phyloP scores from a whole-genome alignment of 169 alveolate species.

The Plasmodium vivax region DNA sequence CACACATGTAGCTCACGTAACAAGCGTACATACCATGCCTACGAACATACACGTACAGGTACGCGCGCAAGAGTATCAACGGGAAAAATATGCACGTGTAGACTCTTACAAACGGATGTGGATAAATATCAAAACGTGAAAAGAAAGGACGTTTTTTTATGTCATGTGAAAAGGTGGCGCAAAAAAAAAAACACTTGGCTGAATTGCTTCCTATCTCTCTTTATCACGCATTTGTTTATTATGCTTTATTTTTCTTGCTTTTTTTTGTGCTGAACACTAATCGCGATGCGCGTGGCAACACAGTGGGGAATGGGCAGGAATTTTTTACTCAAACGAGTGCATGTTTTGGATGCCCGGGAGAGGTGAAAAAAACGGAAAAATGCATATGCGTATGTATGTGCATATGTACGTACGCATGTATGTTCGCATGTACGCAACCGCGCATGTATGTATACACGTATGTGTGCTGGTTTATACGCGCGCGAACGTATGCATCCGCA shows the following conservation, averaged over 20 bases:
- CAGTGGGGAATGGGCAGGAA: background rate
- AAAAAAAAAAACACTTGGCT: background rate
- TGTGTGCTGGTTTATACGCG: background rate
- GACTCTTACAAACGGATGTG: background rate
- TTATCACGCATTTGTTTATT: background rate
- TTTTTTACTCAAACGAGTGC: background rate
- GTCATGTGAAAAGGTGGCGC: background rate
- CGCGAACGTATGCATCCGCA: background rate
- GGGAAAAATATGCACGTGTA: background rate
- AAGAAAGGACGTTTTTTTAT: background rate
- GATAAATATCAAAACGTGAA: background rate
- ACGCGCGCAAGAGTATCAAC: background rate
- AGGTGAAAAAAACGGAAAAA: background rate
- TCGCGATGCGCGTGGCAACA: background rate
- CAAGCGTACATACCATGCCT: background rate
- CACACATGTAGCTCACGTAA: background rate
- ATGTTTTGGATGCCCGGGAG: conserved; percentile 4
- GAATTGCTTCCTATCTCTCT: background rate
- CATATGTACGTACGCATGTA: background rate
- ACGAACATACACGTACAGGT: background rate
- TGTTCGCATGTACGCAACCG: background rate
- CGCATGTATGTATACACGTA: background rate
- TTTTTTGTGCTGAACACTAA: background rate
- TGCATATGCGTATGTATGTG: background rate
- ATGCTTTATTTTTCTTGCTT: background rate